These are phyloP conservation scores for Medicago lupulina DNA, from an alignment of 306 rosid genomes.

Conservation along the genomic window DNA sequence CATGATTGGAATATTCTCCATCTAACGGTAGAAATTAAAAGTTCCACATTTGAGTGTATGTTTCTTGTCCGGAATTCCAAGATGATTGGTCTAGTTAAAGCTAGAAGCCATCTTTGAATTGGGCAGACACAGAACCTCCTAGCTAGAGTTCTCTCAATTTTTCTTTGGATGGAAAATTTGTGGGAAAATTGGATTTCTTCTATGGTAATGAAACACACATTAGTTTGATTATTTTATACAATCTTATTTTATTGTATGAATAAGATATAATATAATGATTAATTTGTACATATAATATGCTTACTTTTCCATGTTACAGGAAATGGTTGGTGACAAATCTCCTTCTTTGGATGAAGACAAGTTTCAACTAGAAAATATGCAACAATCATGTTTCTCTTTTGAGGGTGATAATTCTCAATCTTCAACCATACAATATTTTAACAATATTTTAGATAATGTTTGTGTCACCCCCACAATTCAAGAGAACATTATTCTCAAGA, in stretches of 20 bases:
- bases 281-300: neutral
- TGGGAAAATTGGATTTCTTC: slow-evolving; percentile 38
- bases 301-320: slow-evolving; percentile 1
- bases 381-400: neutral
- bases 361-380: neutral
- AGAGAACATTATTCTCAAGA: neutral
- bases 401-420: neutral
- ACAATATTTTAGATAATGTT: neutral
- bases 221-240: neutral
- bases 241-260: neutral
- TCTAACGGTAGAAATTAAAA: slow-evolving; percentile 33
- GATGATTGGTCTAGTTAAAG: neutral
- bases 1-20: neutral
- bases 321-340: slow-evolving; percentile 20
- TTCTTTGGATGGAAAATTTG: slow-evolving; percentile 28
- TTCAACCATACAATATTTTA: neutral
- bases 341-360: slow-evolving; percentile 21
- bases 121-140: neutral
- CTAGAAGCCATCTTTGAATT: too few relatives aligned
- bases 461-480: neutral
- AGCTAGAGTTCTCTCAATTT: neutral
- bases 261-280: neutral
- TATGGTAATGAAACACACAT: slow-evolving; percentile 33
- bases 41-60: neutral
- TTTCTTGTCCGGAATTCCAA: slow-evolving; percentile 20